Base-by-base conservation (phyloP, 495 filamentous ascomycete genomes). In the Endocarpon pusillum region DNA sequence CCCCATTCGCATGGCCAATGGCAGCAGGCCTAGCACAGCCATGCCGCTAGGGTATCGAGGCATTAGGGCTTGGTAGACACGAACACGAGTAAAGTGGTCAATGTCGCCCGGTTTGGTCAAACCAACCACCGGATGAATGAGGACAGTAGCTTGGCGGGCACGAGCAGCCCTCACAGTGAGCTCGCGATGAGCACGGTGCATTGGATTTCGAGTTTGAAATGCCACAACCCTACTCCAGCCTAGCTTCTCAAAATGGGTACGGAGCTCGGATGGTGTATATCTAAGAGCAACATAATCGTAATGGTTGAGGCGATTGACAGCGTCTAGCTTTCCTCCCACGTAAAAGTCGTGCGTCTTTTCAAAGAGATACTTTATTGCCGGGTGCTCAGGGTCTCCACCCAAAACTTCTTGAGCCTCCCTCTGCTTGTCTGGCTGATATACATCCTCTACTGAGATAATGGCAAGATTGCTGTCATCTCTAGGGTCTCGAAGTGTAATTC, bases 41-140 rank as follows among this genome's bases (percentile, higher is more conserved):
- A 97, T 97, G 44, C 89, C 89, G 55, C 96, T 97, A 51, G 89
- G 89, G 63, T 97, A 97, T 48, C 91, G 76, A 39, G 89, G 89
- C 21, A 97, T 76, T 21, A 97, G 77, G 9, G 86, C 86, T 66
- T 94, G 77, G 69, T 97, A 97, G 43, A 94, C 89, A 42, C 89
- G 84, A 44, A 97, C 89, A 51, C 89, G 82, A 44, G 89, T 97
- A 69, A 97, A 97, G 68, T 97, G 89, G 59, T 97, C 89, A 61
- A 97, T 96, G 52, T 97, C 89, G 53, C 89, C 89, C 27, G 89
- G 89, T 64, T 97, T 97, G 39, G 89, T 97, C 43, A 97, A 70
- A 54, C 89, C 89, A 42, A 97, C 89, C 38, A 97, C 89, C 34
- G 89, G 89, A 63, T 97, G 89, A 55, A 97, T 97, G 54, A 97